Conservation (phyloP, 2,329 filamentous ascomycete species). For the Xylariomycetidae sp. region DNA sequence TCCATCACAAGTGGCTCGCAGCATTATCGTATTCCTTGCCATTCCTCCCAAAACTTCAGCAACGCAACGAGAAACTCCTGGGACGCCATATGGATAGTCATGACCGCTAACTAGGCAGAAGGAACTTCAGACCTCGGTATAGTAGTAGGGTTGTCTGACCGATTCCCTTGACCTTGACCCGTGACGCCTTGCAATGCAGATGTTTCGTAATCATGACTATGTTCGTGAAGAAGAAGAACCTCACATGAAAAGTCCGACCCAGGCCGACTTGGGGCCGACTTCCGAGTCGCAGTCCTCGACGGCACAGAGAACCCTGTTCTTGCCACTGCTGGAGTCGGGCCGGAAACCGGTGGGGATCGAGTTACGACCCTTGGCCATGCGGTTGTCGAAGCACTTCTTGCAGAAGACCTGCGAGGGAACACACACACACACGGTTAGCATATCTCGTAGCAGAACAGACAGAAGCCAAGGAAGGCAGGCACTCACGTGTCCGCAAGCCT, state of each 20-base stretch:
- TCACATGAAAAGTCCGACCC: slow-evolving; percentile 42
- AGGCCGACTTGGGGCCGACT: slow-evolving; percentile 47
- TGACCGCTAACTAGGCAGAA: too few relatives aligned
- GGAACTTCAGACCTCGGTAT: slow-evolving; percentile 1
- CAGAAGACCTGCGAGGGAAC: slow-evolving; percentile 53
- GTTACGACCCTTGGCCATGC: slow-evolving; percentile 34
- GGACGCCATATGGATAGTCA: too few relatives aligned
- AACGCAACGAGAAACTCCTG: too few relatives aligned
- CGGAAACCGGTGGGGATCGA: slow-evolving; percentile 32
- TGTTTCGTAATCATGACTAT: too few relatives aligned
- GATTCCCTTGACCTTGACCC: slow-evolving; percentile 1
- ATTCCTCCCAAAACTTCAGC: too few relatives aligned
- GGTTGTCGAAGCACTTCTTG: slow-evolving; percentile 53
- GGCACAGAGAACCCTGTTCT: slow-evolving; percentile 41
- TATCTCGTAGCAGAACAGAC: neutral
- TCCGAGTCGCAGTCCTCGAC: slow-evolving; percentile 52
- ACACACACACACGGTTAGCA: slow-evolving; percentile 3
- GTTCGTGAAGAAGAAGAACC: too few relatives aligned
- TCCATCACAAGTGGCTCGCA: too few relatives aligned
- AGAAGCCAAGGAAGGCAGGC: neutral
- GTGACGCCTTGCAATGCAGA: slow-evolving; percentile 12
- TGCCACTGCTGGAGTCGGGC: slow-evolving; percentile 21
- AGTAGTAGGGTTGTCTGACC: slow-evolving; percentile 1
- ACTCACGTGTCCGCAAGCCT: slow-evolving; percentile 83
- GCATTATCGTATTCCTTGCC: too few relatives aligned